phyloP scores from a whole-genome alignment of 352 stramenopile species.

The Globisporangium barbulae region DNA sequence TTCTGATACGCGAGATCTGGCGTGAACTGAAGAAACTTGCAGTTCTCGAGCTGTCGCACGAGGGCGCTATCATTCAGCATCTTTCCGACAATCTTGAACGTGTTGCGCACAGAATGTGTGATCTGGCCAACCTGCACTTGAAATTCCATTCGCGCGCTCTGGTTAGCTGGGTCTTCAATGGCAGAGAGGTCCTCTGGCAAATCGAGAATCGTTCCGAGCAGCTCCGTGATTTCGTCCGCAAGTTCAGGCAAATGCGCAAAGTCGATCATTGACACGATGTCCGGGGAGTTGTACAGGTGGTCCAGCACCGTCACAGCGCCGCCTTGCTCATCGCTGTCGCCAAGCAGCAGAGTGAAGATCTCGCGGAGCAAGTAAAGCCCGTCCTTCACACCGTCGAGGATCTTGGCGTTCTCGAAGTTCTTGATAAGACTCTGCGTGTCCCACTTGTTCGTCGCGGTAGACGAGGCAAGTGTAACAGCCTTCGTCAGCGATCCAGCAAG shows the following conservation, averaged over 20 bases:
- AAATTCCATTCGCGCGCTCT: constrained; percentile 57
- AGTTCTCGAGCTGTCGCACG: constrained; percentile 47
- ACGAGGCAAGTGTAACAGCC: constrained; percentile 54
- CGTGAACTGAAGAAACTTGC: constrained; percentile 57
- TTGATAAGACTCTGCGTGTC: constrained; percentile 50
- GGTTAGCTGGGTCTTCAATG: constrained; percentile 36
- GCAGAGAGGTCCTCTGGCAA: constrained; percentile 68
- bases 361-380: constrained; percentile 52
- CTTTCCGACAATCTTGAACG: constrained; percentile 45
- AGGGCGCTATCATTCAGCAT: constrained; percentile 56
- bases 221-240: constrained; percentile 63
- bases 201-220: constrained; percentile 74
- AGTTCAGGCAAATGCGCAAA: constrained; percentile 56
- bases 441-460: constrained; percentile 46
- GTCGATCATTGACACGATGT: constrained; percentile 60
- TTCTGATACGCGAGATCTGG: constrained; percentile 66
- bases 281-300: constrained; percentile 52
- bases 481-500: constrained; percentile 70
- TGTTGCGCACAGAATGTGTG: constrained; percentile 44
- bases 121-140: constrained; percentile 68
- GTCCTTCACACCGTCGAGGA: constrained; percentile 59
- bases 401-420: constrained; percentile 54
- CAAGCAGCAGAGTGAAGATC: constrained; percentile 72
- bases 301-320: constrained; percentile 54
- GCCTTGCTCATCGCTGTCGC: constrained; percentile 39